These are phyloP conservation scores for Calocera viscosa DNA, from an alignment of 768 basidiomycete species.

Conservation along the genomic window DNA sequence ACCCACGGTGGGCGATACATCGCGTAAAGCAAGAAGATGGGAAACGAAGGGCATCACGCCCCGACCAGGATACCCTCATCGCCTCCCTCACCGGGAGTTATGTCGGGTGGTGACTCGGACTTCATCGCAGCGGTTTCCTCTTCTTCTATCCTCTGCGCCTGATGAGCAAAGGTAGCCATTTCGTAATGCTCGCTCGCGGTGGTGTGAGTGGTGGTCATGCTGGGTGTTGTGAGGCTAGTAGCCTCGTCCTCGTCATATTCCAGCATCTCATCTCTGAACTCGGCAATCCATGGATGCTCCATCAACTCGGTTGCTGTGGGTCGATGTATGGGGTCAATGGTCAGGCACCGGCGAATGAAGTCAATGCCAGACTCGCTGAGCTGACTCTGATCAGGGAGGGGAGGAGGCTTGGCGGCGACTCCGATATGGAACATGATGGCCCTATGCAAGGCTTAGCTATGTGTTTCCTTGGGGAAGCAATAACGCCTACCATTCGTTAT, in stretches of 20 bases:
- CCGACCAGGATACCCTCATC: neutral
- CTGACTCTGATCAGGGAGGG: conserved; percentile 81
- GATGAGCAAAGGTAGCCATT: conserved; percentile 40
- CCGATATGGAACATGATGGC: conserved; percentile 99
- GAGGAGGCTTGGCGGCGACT: conserved; percentile 90
- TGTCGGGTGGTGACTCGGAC: conserved; percentile 34
- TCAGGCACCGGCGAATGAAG: conserved; percentile 87
- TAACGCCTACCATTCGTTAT: conserved; percentile 83
- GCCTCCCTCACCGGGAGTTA: neutral
- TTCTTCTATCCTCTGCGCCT: conserved; percentile 45
- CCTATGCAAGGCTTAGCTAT: conserved; percentile 38
- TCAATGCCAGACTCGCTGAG: conserved; percentile 79
- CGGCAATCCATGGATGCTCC: conserved; percentile 80
- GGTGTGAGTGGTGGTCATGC: neutral
- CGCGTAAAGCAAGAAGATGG: no score
- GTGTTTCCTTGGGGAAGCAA: neutral
- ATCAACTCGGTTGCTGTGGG: conserved; percentile 78
- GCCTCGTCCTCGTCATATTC: conserved; percentile 46
- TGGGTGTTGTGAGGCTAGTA: neutral
- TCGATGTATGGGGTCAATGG: conserved; percentile 68
- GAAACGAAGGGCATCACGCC: neutral
- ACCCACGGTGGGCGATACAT: no score
- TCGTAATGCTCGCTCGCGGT: conserved; percentile 41
- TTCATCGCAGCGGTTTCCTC: conserved; percentile 48
- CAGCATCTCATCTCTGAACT: conserved; percentile 58